Evolutionary conservation across 129 eudicot genomes (phyloP), one percentile per base, ranked within the genome.

Genomic region (Flaveria trinervia): DNA sequence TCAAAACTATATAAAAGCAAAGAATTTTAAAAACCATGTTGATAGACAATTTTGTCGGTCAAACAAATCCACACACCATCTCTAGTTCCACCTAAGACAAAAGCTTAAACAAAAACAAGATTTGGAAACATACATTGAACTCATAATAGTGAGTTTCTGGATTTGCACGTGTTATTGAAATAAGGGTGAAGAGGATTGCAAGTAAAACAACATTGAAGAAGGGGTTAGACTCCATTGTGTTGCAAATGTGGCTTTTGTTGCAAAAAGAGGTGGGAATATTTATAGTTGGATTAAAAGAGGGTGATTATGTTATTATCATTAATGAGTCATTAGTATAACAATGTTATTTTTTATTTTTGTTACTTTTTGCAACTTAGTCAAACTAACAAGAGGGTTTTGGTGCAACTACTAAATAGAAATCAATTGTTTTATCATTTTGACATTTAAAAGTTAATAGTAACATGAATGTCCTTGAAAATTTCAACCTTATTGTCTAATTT

Each of bases 61-160:
- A 25, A 25, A 60, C 17, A 2, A 56, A 57, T 15, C 65, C 65
- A 11, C 5, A 1, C 25, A 11, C 33, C 39, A 33, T 0, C 61
- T 54, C 15, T 20, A 20, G 64, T 56, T 56, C 18, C n/a, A 0
- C 25, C 12, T 7, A 6, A 70, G 16, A 59, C 5, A 10, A 45
- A 45, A 59, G 43, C 51, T 57, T 73, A 23, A 41, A 43, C n/a
- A 15, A 15, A 70, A 45, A 59, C 17, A 56, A n/a, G 57, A 68
- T 56, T 43, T 69, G 54, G 77, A 77, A 66, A 73, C 62, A 44
- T 86, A 88, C 93, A 68, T 45, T 71, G 70, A 88, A 88, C 68
- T 88, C 85, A 73, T 87, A 85, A 52, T 82, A 75, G 43, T 84
- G 88, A 75, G 68, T 73, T 76, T 77, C 84, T 22, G 67, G 84